These are phyloP conservation scores for Clarkia xantiana DNA, from an alignment of 345 rosid species.

Conservation along the genomic window DNA sequence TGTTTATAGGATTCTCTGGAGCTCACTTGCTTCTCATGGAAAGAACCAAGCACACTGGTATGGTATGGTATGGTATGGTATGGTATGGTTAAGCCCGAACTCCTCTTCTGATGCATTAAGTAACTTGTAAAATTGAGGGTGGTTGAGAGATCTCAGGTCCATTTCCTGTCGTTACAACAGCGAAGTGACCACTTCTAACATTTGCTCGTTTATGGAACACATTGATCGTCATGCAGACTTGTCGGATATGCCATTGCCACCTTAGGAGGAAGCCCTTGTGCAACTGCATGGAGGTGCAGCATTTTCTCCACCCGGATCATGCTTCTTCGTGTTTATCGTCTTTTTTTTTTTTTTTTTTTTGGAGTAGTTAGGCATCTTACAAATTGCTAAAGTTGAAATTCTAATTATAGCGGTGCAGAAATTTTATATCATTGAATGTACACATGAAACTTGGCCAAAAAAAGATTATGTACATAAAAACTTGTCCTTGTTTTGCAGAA, in stretches of 20 bases:
- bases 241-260: slow-evolving; percentile 5
- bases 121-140: slow-evolving; percentile 13
- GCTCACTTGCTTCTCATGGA: slow-evolving; percentile 18
- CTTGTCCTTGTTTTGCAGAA: too few species aligned
- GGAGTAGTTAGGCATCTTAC: too few species aligned
- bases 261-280: slow-evolving; percentile 7
- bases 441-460: too few species aligned
- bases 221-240: slow-evolving; percentile 3
- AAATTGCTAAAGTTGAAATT: too few species aligned
- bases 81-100: slow-evolving; percentile 14
- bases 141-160: slow-evolving; percentile 12
- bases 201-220: neutral
- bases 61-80: too few species aligned
- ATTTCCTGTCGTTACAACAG: neutral
- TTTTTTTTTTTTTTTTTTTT: too few species aligned
- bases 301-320: neutral
- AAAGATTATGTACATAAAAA: too few species aligned
- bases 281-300: neutral
- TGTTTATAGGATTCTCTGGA: slow-evolving; percentile 7
- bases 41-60: slow-evolving; percentile 11
- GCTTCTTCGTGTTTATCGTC: neutral
- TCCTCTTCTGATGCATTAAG: slow-evolving; percentile 11
- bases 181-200: slow-evolving; percentile 11
- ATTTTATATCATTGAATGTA: too few species aligned
- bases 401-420: too few species aligned